These are phyloP conservation scores for Rhynchosporium agropyri DNA, from an alignment of 2,329 filamentous ascomycete genomes.

Conservation along the genomic window DNA sequence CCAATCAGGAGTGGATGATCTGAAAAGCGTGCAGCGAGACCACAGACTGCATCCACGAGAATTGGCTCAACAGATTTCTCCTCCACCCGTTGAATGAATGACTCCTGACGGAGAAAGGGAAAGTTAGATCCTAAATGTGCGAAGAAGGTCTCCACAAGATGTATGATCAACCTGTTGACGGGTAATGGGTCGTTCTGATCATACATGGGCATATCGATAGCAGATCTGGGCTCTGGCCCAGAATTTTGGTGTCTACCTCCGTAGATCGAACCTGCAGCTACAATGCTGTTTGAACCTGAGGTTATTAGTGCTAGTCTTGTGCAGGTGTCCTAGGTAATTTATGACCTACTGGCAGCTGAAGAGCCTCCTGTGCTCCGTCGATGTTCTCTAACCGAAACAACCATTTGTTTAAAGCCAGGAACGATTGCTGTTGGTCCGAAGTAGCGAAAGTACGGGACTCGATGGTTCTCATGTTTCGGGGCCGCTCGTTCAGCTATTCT, in stretches of 20 bases:
- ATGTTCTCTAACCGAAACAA: conserved; percentile 71
- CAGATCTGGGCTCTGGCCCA: conserved; percentile 32
- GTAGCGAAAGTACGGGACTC: conserved; percentile 87
- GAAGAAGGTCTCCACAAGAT: conserved; percentile 81
- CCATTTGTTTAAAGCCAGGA: conserved; percentile 91
- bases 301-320: conserved; percentile 31
- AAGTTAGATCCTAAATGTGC: conserved; percentile 82
- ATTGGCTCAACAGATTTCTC: conserved; percentile 84
- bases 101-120: conserved; percentile 74
- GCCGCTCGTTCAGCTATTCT: conserved; percentile 35
- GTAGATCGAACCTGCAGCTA: conserved; percentile 28
- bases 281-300: conserved; percentile 34
- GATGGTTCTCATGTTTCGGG: conserved; percentile 58
- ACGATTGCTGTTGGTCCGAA: conserved; percentile 91
- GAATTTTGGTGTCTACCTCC: conserved; percentile 33
- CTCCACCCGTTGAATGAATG: conserved; percentile 74
- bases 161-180: conserved; percentile 73
- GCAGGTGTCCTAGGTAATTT: neutral
- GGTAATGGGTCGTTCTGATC: conserved; percentile 71
- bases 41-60: conserved; percentile 83
- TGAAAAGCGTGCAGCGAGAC: conserved; percentile 80
- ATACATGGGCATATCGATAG: conserved; percentile 66
- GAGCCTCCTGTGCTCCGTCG: conserved; percentile 55
- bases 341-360: conserved; percentile 31
- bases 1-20: conserved; percentile 57